Evolutionary conservation across 306 rosid genomes (phyloP), one percentile per base, ranked within the genome.

Genomic region (Castanea crenata): DNA sequence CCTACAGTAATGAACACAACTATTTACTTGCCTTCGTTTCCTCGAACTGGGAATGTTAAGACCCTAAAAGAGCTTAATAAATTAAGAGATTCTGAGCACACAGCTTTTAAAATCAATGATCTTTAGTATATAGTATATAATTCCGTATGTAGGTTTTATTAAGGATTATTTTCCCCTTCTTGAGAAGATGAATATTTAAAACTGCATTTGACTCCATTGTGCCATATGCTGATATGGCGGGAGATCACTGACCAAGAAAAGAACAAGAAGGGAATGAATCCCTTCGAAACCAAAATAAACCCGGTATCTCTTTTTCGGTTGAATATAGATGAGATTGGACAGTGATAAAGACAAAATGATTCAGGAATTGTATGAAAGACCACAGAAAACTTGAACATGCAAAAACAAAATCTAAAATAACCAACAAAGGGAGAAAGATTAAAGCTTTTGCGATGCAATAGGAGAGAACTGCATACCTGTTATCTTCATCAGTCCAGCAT

Each of bases 401-500:
- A 67, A 19, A 49, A 64, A 41, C 10, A 64, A 64, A 64, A 31
- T 27, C 69, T 63, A 63, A 63, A 63, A 19, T 31, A 63, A 63
- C 38, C 44, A 29, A 63, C 11, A 2, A 5, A 63, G 69, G 7
- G n/a, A 63, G 69, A 38, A 38, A 29, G 41, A 63, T 64, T 31
- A 7, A 29, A 64, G 70, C 44, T 29, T 29, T 64, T 15, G 21
- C 15, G 70, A 20, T 5, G 58, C 1, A 27, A n/a, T 13, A 29
- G 20, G 59, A 23, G 16, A 64, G 61, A 62, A 12, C 3, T 35
- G 13, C 80, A 14, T 78, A 85, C 85, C 21, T 75, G 41, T 31
- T 65, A 55, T 31, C 75, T 69, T 73, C 79, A 61, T 83, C 78
- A 55, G 84, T 84, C 78, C 87, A 81, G 67, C 82, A 79, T 1